Base-by-base conservation (phyloP, 2,329 filamentous ascomycete species). In the Ophiostoma sp. region DNA sequence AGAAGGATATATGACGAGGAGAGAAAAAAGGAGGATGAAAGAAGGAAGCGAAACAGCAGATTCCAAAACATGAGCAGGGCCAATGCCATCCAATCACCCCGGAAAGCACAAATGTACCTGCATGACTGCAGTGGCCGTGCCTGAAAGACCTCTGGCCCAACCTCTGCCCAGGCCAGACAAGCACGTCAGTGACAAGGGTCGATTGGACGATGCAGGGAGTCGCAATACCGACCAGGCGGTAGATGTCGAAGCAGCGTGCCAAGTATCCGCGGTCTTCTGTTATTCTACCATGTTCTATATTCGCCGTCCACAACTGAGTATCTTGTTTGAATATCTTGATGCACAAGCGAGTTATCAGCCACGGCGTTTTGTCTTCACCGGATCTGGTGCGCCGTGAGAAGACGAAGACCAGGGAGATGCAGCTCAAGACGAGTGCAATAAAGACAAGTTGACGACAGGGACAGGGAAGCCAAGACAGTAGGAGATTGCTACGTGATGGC, bases 181-280 rank as follows among this genome's bases (percentile, higher is more conserved):
- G 64, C 68, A 60, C 68, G 68, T 69, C 57, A 68, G 68, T 68
- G 65, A n/a, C 20, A n/a, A 67, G 66, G 68, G 66, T 23, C 44
- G 66, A 71, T 62, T 71, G 70, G 70, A 15, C 17, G 66, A 27
- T 67, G 68, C 70, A 71, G 68, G 70, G 70, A 44, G 10, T 62
- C 13, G 15, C 8, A 41, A 41, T 41, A 36, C 23, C 35, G 17
- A 7, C 7, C 33, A 23, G 60, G 39, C 35, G 57, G 54, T 41
- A 66, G 39, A 39, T n/a, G 27, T 20, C 41, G 52, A 39, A 36
- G 70, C 23, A 67, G 69, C 69, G 60, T 35, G 69, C 15, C 39
- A 13, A 41, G 60, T 62, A 60, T 67, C 68, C 62, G 48, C 70
- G 15, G 3, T 41, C 11, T 13, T n/a, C 10, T 27, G 11, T 11